phyloP scores from a whole-genome alignment of 306 rosid species.

The Vigna nakashimae region DNA sequence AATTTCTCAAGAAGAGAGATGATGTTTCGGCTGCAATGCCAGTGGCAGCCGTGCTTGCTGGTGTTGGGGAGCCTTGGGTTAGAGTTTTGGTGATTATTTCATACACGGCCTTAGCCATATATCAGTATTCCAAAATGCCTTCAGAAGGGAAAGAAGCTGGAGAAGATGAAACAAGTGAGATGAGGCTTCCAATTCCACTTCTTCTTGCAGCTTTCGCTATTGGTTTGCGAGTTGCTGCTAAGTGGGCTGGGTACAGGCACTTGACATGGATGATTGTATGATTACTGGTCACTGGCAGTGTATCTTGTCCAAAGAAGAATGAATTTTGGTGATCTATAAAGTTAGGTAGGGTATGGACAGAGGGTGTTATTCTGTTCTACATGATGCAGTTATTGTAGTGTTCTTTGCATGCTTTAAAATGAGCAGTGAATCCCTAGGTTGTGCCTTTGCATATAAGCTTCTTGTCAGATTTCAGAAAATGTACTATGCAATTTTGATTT shows the following conservation, averaged over 20 bases:
- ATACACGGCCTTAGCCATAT: slow-evolving; percentile 66
- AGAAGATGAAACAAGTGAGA: slow-evolving; percentile 43
- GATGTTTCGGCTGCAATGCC: slow-evolving; percentile 83
- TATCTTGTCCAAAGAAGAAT: neutral
- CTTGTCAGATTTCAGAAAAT: slow-evolving; percentile 14
- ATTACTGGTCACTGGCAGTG: slow-evolving; percentile 1
- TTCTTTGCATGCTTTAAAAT: slow-evolving; percentile 10
- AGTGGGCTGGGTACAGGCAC: slow-evolving; percentile 92
- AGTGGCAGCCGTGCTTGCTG: slow-evolving; percentile 80
- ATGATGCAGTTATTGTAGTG: slow-evolving; percentile 29
- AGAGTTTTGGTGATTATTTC: slow-evolving; percentile 71
- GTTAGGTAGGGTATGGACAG: slow-evolving; percentile 38
- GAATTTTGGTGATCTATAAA: slow-evolving; percentile 27
- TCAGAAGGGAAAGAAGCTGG: slow-evolving; percentile 53
- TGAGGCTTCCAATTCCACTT: slow-evolving; percentile 76
- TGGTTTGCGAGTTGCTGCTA: slow-evolving; percentile 80
- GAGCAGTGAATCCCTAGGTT: slow-evolving; percentile 10
- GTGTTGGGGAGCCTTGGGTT: slow-evolving; percentile 93
- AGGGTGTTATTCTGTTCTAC: slow-evolving; percentile 31
- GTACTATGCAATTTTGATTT: slow-evolving; percentile 35
- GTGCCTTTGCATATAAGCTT: slow-evolving; percentile 31
- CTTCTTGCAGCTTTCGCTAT: slow-evolving; percentile 78
- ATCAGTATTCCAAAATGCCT: slow-evolving; percentile 61
- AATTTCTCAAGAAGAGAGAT: slow-evolving; percentile 68
- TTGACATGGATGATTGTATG: slow-evolving; percentile 89